Conservation (phyloP, 305 asterid species). For the Monarda citriodora region DNA sequence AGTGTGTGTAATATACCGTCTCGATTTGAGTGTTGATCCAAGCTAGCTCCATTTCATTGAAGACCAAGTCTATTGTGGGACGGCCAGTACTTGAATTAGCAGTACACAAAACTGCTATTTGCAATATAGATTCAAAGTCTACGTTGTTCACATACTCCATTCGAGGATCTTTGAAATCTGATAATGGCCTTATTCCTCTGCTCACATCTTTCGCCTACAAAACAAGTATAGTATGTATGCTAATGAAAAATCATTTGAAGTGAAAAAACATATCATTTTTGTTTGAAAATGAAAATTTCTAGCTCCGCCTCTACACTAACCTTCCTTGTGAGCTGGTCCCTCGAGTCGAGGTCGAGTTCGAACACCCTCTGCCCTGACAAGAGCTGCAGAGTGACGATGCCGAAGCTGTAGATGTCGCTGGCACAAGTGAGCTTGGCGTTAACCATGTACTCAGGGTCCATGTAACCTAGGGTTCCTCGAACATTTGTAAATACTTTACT, state of each 20-base stretch:
- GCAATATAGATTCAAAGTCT: slow-evolving; percentile 9
- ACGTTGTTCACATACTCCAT: neutral
- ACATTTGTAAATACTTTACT: slow-evolving; percentile 67
- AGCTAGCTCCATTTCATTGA: slow-evolving; percentile 64
- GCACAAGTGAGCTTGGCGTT: slow-evolving; percentile 73
- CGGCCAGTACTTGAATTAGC: slow-evolving; percentile 68
- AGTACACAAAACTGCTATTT: slow-evolving; percentile 19
- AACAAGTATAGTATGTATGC: neutral
- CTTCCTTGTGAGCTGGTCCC: slow-evolving; percentile 71
- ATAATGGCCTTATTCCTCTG: slow-evolving; percentile 5
- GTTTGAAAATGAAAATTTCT: too few species aligned
- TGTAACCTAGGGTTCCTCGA: slow-evolving; percentile 67
- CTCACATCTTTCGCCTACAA: slow-evolving; percentile 75
- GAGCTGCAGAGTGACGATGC: slow-evolving; percentile 62
- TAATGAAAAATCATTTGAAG: too few species aligned
- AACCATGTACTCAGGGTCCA: slow-evolving; percentile 82
- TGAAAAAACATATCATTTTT: too few species aligned
- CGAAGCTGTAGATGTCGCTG: slow-evolving; percentile 75
- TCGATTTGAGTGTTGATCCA: slow-evolving; percentile 38
- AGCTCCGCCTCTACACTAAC: slow-evolving; percentile 18
- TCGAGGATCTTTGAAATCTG: slow-evolving; percentile 9
- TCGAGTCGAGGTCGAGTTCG: slow-evolving; percentile 57
- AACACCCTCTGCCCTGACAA: slow-evolving; percentile 76
- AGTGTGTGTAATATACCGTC: too few species aligned
- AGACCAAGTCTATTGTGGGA: slow-evolving; percentile 60